These are phyloP conservation scores for Hypoxylon sp. DNA, from an alignment of 2,329 filamentous ascomycete genomes.

Conservation along the genomic window DNA sequence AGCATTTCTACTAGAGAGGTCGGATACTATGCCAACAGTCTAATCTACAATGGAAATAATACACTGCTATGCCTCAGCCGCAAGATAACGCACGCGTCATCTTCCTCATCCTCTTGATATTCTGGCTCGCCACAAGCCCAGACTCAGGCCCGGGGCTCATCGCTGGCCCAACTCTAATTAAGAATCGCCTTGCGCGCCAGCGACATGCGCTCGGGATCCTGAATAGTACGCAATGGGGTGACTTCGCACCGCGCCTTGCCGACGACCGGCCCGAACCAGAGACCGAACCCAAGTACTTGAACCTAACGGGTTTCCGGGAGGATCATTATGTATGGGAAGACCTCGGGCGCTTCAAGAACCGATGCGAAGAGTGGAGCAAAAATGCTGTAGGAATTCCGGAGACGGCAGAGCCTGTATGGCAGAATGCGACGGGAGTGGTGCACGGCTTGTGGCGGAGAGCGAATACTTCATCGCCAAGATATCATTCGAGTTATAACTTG, in stretches of 20 bases:
- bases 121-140: slow-evolving; percentile 62
- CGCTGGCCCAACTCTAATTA: slow-evolving; percentile 59
- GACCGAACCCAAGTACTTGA: slow-evolving; percentile 66
- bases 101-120: slow-evolving; percentile 61
- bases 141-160: slow-evolving; percentile 61
- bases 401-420: slow-evolving; percentile 71
- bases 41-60: slow-evolving; percentile 51
- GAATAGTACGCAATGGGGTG: slow-evolving; percentile 71
- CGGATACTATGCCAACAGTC: slow-evolving; percentile 29
- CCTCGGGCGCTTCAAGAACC: slow-evolving; percentile 75
- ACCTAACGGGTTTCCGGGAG: slow-evolving; percentile 82
- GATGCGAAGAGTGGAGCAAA: slow-evolving; percentile 73
- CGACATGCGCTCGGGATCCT: slow-evolving; percentile 67
- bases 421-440: slow-evolving; percentile 83
- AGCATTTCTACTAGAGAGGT: slow-evolving; percentile 12
- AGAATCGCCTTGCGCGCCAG: slow-evolving; percentile 66
- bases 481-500: slow-evolving; percentile 71
- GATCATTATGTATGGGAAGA: slow-evolving; percentile 86
- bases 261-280: slow-evolving; percentile 49
- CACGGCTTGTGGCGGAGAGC: slow-evolving; percentile 81
- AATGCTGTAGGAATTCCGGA: slow-evolving; percentile 64
- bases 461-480: slow-evolving; percentile 63
- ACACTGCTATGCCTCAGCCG: slow-evolving; percentile 62
- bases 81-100: slow-evolving; percentile 63
- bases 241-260: slow-evolving; percentile 66